These are phyloP conservation scores for Ophiostoma tasmaniense DNA, from an alignment of 2,329 filamentous ascomycete genomes.

Conservation along the genomic window DNA sequence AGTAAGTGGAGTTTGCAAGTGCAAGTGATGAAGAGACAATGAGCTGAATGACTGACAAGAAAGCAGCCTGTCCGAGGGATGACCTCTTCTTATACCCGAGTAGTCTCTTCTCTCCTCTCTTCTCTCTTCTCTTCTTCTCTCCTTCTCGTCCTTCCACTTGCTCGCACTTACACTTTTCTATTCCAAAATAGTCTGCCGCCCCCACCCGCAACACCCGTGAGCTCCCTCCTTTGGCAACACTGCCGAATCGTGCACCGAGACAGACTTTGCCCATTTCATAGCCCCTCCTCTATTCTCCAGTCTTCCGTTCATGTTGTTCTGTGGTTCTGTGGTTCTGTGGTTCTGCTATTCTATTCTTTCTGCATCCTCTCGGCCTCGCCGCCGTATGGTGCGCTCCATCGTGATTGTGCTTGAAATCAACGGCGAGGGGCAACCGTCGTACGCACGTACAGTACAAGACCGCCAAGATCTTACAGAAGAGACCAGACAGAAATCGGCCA, in stretches of 20 bases:
- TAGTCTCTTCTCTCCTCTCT: too few species aligned
- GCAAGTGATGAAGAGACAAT: not conserved
- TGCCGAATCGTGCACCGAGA: not conserved
- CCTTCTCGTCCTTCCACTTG: not conserved
- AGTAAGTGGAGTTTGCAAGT: not conserved
- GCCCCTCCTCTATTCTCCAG: not conserved
- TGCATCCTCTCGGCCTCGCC: not conserved
- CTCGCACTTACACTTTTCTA: not conserved
- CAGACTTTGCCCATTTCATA: not conserved
- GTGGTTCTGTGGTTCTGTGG: not conserved
- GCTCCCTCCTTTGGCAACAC: not conserved
- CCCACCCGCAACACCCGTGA: not conserved
- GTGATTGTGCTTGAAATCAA: not conserved
- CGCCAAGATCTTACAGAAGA: not conserved
- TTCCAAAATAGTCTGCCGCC: not conserved
- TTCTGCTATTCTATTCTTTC: too few species aligned
- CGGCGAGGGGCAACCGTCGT: not conserved
- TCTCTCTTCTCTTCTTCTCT: not conserved
- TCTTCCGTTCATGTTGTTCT: not conserved
- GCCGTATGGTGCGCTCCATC: not conserved
- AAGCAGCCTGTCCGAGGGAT: not conserved
- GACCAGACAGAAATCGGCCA: too few species aligned
- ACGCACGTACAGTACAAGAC: not conserved
- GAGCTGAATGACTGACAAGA: not conserved
- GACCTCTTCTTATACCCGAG: not conserved